Conservation (phyloP, 2,329 filamentous ascomycete species). For the Arachnomyces sp. region DNA sequence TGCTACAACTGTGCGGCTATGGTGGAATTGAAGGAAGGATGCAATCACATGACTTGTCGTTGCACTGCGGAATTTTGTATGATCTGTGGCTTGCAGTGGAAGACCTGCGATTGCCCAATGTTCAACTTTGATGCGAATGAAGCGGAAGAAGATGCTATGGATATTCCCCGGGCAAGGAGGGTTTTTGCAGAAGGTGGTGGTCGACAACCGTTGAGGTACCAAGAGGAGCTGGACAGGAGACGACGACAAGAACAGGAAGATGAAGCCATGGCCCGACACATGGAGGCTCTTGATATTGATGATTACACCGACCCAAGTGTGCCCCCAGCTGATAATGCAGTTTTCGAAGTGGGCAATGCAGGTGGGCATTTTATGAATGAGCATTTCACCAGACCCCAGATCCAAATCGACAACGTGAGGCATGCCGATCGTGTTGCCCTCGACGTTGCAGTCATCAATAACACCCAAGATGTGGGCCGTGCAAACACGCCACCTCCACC, state of each 20-base stretch:
- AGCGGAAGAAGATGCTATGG: conserved; percentile 49
- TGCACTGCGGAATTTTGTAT: conserved; percentile 84
- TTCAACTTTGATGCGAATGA: conserved; percentile 58
- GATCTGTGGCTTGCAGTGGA: conserved; percentile 75
- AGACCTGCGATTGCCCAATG: conserved; percentile 73
- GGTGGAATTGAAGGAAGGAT: conserved; percentile 74
- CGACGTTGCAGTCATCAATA: too few species aligned
- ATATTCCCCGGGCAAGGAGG: conserved; percentile 30
- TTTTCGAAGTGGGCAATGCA: conserved; percentile 1
- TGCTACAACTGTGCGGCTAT: conserved; percentile 71
- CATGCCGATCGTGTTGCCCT: too few species aligned
- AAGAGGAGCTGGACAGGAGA: conserved; percentile 43
- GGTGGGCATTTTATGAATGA: conserved; percentile 4
- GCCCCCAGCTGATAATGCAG: neutral
- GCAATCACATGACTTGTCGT: conserved; percentile 81
- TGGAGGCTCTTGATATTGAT: conserved; percentile 3
- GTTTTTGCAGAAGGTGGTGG: conserved; percentile 12
- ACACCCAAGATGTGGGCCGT: too few species aligned
- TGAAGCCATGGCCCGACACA: conserved; percentile 41
- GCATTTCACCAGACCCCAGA: neutral
- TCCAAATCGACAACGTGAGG: neutral
- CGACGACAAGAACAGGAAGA: conserved; percentile 44
- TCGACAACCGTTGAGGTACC: conserved; percentile 28
- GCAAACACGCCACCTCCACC: too few species aligned
- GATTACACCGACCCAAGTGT: neutral